Conservation (phyloP, 176 grass and related monocot species). For the Zizania latifolia region DNA sequence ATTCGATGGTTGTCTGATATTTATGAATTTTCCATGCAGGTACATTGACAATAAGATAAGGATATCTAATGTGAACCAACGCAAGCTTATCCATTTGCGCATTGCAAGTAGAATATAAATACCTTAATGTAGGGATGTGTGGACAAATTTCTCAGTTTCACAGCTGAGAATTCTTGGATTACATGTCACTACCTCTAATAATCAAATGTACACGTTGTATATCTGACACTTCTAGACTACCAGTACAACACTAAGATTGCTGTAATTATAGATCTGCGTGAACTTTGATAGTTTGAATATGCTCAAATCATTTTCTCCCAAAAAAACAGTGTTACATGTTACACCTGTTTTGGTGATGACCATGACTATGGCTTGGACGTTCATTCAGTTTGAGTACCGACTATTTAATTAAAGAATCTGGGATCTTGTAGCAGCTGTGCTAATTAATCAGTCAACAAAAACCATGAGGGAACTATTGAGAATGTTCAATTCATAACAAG, state of each 20-base stretch:
- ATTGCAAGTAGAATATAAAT: conserved; percentile 37
- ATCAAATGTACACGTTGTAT: conserved; percentile 1
- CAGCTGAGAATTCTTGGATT: not conserved
- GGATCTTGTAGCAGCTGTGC: not conserved
- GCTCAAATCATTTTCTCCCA: not conserved
- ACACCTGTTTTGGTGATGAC: not conserved
- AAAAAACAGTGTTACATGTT: not conserved
- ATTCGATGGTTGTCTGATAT: conserved; percentile 2
- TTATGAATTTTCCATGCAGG: conserved; percentile 37
- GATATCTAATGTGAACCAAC: conserved; percentile 48
- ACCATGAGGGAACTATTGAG: not conserved
- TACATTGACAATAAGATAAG: conserved; percentile 85
- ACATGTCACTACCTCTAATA: not conserved
- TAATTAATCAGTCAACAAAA: not conserved
- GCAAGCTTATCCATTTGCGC: conserved; percentile 63
- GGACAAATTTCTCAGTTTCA: not conserved
- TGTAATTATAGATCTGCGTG: not conserved
- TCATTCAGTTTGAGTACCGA: not conserved
- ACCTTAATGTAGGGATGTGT: not conserved
- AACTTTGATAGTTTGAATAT: not conserved
- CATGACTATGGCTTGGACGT: not conserved
- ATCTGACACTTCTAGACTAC: not conserved
- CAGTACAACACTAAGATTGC: not conserved
- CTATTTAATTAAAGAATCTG: not conserved
- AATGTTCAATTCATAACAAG: not conserved